Base-by-base conservation (phyloP, 108 stramenopile genomes). In the Skeletonema tropicum region DNA sequence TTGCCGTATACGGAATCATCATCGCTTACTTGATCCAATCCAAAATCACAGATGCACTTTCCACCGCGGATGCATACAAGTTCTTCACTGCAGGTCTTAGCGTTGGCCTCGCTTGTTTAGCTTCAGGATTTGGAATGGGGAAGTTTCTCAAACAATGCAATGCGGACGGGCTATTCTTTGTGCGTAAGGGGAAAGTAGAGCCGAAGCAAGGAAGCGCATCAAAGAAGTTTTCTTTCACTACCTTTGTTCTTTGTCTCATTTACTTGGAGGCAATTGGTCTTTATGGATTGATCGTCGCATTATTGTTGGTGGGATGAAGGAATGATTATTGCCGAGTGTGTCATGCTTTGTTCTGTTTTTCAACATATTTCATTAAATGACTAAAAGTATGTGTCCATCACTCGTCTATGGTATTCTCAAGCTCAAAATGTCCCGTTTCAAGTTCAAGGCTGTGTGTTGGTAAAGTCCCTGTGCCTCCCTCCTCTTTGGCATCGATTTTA, bases 261-360 rank as follows among this genome's bases (percentile, higher is more conserved):
- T 90, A 74, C 60, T 52, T 90, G 13, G 89, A 90, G 64, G 83
- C 89, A 4, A 83, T 90, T 66, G 89, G 81, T 1, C 66, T 90
- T 52, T 90, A 90, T 65, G 89, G 89, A 26, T 65, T 90, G 70
- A 80, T 90, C 60, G 82, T 88, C 5, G 87, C 87, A 23, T 73
- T 90, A 58, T 86, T 87, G 64, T 64, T 89, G 67, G 38, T 73
- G 21, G 62, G 72, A 11, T 73, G 25, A 61, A 46, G 6, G 36
- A 36, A 36, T 4, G 36, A 36, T n/a, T 46, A 17, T 17, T 15
- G 46, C 7, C 3, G 14, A 46, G 15, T 3, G 17, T 46, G 46
- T 46, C 5, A 4, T 7, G 14, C 3, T 46, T 46, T 11, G 3
- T 46, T 46, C 46, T 46, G 46, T 46, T 46, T 15, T n/a, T n/a